These are phyloP conservation scores for Ogataea allantospora DNA, from an alignment of 805 yeast species.

Conservation along the genomic window DNA sequence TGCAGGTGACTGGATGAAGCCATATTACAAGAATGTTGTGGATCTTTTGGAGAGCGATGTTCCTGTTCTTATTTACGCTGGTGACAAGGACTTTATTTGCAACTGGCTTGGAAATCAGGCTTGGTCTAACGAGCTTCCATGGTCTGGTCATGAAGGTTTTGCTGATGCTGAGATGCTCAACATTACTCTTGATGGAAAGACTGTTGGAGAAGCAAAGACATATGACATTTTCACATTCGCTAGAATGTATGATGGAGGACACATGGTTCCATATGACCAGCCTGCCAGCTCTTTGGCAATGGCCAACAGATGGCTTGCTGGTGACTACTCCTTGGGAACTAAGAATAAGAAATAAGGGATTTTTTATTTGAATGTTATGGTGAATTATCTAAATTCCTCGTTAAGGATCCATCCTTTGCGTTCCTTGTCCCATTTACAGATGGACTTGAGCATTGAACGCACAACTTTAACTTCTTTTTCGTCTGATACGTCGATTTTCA, in stretches of 20 bases:
- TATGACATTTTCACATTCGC: constrained; percentile 70
- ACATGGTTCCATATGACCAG: constrained; percentile 90
- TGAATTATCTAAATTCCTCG: constrained; percentile 45
- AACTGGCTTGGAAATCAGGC: constrained; percentile 91
- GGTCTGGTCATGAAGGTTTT: constrained; percentile 47
- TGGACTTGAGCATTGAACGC: constrained; percentile 64
- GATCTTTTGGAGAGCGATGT: constrained; percentile 62
- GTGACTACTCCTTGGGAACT: constrained; percentile 43
- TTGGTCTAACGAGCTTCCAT: constrained; percentile 68
- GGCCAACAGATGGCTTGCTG: constrained; percentile 73
- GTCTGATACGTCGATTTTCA: constrained; percentile 37
- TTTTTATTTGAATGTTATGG: background rate
- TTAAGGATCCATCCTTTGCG: constrained; percentile 65
- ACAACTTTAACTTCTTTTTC: constrained; percentile 58
- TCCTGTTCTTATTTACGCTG: constrained; percentile 89
- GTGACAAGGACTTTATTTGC: constrained; percentile 90
- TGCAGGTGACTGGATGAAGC: constrained; percentile 66
- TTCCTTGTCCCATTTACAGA: constrained; percentile 64
- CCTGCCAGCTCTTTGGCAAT: constrained; percentile 69
- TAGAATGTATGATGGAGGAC: constrained; percentile 81
- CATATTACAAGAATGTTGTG: constrained; percentile 56
- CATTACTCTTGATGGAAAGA: constrained; percentile 32
- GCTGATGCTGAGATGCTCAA: constrained; percentile 26
- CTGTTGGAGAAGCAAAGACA: constrained; percentile 74
- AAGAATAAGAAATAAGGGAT: constrained; percentile 22